Evolutionary conservation across 371 early-diverging fungal species (phyloP).

Genomic region (Phascolomyces articulosus): DNA sequence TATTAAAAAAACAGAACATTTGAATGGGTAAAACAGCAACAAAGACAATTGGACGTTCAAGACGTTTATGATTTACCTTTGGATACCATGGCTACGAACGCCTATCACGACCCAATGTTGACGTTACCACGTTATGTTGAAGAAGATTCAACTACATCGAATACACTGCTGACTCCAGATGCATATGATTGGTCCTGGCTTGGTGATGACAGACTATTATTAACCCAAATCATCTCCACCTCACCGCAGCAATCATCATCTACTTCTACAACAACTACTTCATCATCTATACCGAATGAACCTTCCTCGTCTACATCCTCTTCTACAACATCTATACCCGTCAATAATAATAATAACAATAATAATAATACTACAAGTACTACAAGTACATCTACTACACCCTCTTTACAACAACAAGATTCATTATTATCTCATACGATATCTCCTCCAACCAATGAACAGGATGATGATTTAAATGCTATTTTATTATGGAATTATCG

Average conservation of each 20-base stretch:
- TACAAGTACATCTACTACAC: neutral
- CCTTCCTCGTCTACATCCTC: no score
- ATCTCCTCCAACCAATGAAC: neutral
- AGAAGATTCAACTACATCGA: neutral
- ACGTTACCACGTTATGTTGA: neutral
- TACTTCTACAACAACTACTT: neutral
- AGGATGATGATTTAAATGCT: constrained; percentile 4
- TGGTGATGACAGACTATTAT: constrained; percentile 1
- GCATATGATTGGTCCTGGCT: constrained; percentile 6
- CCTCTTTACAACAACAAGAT: neutral
- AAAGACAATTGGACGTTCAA: neutral
- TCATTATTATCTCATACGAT: constrained; percentile 1
- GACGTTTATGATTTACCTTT: neutral
- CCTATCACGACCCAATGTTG: neutral
- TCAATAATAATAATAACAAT: no score
- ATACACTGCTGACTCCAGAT: neutral
- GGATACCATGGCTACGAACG: neutral
- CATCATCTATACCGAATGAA: neutral
- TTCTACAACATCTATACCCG: no score
- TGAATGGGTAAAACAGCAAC: constrained; percentile 2
- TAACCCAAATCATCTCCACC: neutral
- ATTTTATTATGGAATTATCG: neutral
- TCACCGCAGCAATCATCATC: neutral
- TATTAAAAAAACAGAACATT: constrained; percentile 1
- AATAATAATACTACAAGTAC: no score